These are phyloP conservation scores for Aspergillus ruber DNA, from an alignment of 2,329 filamentous ascomycete species.

Conservation along the genomic window DNA sequence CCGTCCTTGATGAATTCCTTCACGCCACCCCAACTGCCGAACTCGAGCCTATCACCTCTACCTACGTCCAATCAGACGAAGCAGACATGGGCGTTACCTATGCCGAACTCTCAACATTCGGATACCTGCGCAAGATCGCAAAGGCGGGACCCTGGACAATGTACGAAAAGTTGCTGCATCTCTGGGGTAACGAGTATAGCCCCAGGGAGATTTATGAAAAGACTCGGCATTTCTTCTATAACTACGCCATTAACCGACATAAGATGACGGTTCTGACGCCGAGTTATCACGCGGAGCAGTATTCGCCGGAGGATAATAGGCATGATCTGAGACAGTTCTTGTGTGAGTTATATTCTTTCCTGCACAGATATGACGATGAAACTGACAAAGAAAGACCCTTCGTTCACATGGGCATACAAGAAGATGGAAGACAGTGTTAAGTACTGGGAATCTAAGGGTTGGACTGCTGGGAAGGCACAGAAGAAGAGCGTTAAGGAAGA, in stretches of 20 bases:
- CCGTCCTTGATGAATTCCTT: constrained; percentile 61
- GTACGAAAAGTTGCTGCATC: constrained; percentile 47
- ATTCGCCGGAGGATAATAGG: constrained; percentile 53
- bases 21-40: constrained; percentile 58
- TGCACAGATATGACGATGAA: not conserved
- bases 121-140: constrained; percentile 49
- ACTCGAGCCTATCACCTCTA: constrained; percentile 59
- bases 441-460: constrained; percentile 36
- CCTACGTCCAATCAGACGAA: constrained; percentile 55
- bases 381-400: constrained; percentile 20
- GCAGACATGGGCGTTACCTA: constrained; percentile 51
- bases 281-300: constrained; percentile 47
- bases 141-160: constrained; percentile 51
- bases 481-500: constrained; percentile 33
- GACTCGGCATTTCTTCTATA: constrained; percentile 37
- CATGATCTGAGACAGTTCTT: constrained; percentile 54
- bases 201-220: constrained; percentile 44
- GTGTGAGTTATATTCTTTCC: constrained; percentile 25
- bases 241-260: constrained; percentile 59
- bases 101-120: constrained; percentile 48
- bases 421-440: constrained; percentile 45
- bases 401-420: constrained; percentile 41
- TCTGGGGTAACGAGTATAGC: constrained; percentile 39
- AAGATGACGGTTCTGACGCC: constrained; percentile 59
- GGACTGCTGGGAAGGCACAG: constrained; percentile 25